These are phyloP conservation scores for Didymella keratinophila DNA, from an alignment of 2,329 filamentous ascomycete species.

Conservation along the genomic window DNA sequence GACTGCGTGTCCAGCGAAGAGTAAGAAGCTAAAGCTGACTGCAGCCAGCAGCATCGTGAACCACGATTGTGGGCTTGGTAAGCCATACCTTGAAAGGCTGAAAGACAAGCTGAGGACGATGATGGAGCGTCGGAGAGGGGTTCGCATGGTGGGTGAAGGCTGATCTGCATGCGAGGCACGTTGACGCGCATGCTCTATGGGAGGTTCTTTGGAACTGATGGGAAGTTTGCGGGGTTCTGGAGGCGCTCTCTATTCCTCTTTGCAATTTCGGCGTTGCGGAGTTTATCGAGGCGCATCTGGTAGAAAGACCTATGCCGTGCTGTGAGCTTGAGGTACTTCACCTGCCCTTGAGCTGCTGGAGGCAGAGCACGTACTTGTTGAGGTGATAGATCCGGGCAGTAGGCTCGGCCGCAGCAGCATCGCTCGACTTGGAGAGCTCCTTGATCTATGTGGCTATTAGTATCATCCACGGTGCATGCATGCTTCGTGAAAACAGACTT, in stretches of 20 bases:
- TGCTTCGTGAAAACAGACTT: constrained; percentile 51
- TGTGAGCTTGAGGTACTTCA: neutral
- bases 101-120: constrained; percentile 9
- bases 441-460: constrained; percentile 51
- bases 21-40: constrained; percentile 33
- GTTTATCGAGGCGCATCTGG: constrained; percentile 81
- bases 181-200: constrained; percentile 28
- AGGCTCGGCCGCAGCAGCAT: constrained; percentile 62
- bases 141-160: neutral
- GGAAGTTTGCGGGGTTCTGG: constrained; percentile 80
- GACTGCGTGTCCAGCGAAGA: constrained; percentile 37
- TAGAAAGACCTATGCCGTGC: constrained; percentile 73
- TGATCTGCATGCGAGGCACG: neutral
- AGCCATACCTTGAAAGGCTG: constrained; percentile 2
- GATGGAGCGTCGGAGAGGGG: neutral
- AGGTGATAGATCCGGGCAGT: constrained; percentile 83
- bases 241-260: constrained; percentile 83
- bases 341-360: neutral
- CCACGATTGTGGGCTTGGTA: neutral
- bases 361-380: constrained; percentile 67
- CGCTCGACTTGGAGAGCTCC: constrained; percentile 58
- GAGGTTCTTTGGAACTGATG: constrained; percentile 76
- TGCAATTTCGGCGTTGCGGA: constrained; percentile 78
- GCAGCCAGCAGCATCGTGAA: constrained; percentile 27
- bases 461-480: neutral